Base-by-base conservation (phyloP, 257 asterid genomes). In the Capsicum rhomboideum region DNA sequence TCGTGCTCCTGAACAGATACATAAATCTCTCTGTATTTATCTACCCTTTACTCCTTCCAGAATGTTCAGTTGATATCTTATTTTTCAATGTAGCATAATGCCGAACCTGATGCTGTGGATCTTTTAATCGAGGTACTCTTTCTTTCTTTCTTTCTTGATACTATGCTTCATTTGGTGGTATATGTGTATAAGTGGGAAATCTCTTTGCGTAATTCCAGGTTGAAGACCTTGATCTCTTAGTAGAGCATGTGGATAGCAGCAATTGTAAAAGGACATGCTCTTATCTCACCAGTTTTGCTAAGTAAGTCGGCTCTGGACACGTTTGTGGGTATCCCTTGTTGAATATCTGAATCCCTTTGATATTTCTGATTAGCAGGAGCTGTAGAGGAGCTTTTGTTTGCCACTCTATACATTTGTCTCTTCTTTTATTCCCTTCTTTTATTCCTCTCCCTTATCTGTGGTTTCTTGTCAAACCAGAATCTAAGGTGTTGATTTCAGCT, bases 201-300 rank as follows among this genome's bases (percentile, higher is more conserved):
- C 3, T 42, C 52, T 55, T 42, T 69, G 29, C 42, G 26, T 72
- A 29, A 74, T 78, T 79, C 75, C 90, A 94, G 99, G 97, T 97
- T 85, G 99, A 97, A 86, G 97, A 93, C 83, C 96, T 95, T 85
- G 97, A 93, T 87, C 90, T 91, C 58, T 86, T 95, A 59, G 85
- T 91, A 85, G 93, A 93, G 82, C 94, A 93, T 84, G 93, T 90
- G 63, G 99, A 95, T 84, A 88, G 82, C 52, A 87, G 95, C 78
- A 97, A 93, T 87, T 86, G 90, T 85, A 91, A 87, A 68, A 88
- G 95, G 87, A 97, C 99, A 59, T 94, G 99, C 87, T 86, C 92
- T 29, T 97, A 97, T 83, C 95, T 97, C 64, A 90, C 93, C 26
- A 94, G 98, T 85, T 88, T 94, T 18, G 99, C 98, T 6, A 93